Evolutionary conservation across 352 stramenopile genomes (phyloP), one percentile per base, ranked within the genome.

Genomic region (Phytophthora tentaculata): DNA sequence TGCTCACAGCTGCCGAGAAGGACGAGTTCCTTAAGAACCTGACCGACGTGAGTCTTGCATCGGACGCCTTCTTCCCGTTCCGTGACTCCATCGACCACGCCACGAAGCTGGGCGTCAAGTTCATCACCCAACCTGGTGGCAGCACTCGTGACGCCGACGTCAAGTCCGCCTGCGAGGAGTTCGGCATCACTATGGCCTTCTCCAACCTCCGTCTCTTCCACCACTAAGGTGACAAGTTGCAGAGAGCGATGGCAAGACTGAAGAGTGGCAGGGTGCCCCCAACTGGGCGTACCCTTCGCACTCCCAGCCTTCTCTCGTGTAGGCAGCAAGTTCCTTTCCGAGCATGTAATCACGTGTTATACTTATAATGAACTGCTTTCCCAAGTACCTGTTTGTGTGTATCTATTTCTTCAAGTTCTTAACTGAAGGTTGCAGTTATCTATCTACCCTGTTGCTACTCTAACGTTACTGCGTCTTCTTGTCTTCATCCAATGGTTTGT

Each of bases 61-160:
- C 93, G 23, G 98, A 99, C 78, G 98, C 98, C 14, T 99, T 99
- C 88, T 99, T 99, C 86, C 98, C 98, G 29, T 99, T 99, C 89
- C 94, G 98, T 56, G 97, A 99, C 85, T 98, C 94, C 19, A 99
- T 99, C 75, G 97, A 99, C 88, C 97, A 99, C 80, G 88, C 90
- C 35, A 79, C 89, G 50, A 97, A 97, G 81, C 81, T 98, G 26
- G 98, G 98, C 54, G 98, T 99, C 24, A 94, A 90, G 50, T 99
- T 94, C 83, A 98, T 99, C 41, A 98, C 96, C 14, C 98, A 99
- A 84, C 96, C 98, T 5, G 88, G 87, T 71, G 87, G 87, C 56
- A 95, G 84, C 76, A 95, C 76, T 51, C 89, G 86, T 67, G 88
- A 95, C 69, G 65, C 62, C 17, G 96, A 99, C 47, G 98, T 99